These are phyloP conservation scores for Microdochium bolleyi DNA, from an alignment of 2,329 filamentous ascomycete genomes.

Conservation along the genomic window DNA sequence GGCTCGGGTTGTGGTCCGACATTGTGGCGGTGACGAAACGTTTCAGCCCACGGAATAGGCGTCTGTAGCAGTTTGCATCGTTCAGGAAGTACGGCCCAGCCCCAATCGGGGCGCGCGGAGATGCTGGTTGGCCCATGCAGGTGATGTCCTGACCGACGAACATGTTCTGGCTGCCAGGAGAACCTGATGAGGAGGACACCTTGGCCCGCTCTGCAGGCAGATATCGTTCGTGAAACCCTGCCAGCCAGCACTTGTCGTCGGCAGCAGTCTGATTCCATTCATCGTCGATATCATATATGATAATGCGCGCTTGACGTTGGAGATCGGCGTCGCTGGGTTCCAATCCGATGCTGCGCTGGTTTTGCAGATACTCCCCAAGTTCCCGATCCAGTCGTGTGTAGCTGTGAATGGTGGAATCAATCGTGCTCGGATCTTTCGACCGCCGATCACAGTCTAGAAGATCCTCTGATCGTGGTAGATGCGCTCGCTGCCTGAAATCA, in stretches of 20 bases:
- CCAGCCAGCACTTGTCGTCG: conserved; percentile 46
- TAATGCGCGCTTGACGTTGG: conserved; percentile 48
- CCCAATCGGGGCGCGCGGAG: conserved; percentile 9
- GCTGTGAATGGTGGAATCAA: conserved; percentile 53
- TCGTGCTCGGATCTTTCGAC: conserved; percentile 43
- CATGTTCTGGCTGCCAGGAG: conserved; percentile 2
- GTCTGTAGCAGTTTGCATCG: conserved; percentile 52
- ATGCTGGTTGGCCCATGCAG: background rate
- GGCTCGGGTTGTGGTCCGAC: conserved; percentile 52
- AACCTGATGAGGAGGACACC: conserved; percentile 9
- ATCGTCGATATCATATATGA: conserved; percentile 55
- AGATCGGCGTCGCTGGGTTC: conserved; percentile 46
- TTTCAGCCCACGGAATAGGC: conserved; percentile 43
- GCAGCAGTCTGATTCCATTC: conserved; percentile 57
- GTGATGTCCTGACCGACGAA: conserved; percentile 1
- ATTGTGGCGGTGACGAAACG: conserved; percentile 44
- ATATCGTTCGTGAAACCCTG: conserved; percentile 42
- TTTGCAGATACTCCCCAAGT: conserved; percentile 41
- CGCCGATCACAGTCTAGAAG: conserved; percentile 38
- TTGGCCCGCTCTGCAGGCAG: conserved; percentile 12
- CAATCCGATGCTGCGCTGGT: conserved; percentile 33
- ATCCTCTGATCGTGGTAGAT: conserved; percentile 49
- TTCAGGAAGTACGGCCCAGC: conserved; percentile 40
- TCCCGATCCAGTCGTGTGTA: conserved; percentile 48
- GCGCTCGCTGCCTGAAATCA: conserved; percentile 46